Evolutionary conservation across 1,284 basidiomycete species (phyloP).

Genomic region (Paramarasmius palmivorus): DNA sequence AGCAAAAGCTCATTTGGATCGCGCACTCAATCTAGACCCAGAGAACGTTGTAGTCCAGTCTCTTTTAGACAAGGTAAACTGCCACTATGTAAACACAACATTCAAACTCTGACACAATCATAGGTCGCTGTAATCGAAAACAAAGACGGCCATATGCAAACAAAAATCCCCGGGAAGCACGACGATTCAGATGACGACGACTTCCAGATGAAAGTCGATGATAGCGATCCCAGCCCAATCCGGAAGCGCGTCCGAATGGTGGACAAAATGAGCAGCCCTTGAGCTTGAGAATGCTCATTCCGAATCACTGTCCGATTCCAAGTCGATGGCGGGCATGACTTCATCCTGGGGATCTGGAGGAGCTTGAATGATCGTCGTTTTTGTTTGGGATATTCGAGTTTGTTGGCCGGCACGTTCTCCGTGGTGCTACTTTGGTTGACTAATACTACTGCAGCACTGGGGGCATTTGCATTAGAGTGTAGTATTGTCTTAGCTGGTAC

Average conservation of each 20-base stretch:
- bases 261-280: not conserved
- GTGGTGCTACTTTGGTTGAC: too few species aligned
- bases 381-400: not conserved
- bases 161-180: not conserved
- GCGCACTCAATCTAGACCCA: slow-evolving; percentile 58
- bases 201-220: slow-evolving; percentile 25
- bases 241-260: slow-evolving; percentile 31
- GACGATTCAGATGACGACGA: slow-evolving; percentile 52
- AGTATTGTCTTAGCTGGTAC: too few species aligned
- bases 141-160: not conserved
- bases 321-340: slow-evolving; percentile 52
- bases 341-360: slow-evolving; percentile 46
- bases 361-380: slow-evolving; percentile 14
- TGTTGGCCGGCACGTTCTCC: not conserved
- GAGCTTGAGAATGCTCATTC: too few species aligned
- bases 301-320: slow-evolving; percentile 41
- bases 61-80: slow-evolving; percentile 53
- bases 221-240: slow-evolving; percentile 19
- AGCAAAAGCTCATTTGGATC: slow-evolving; percentile 65
- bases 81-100: not conserved
- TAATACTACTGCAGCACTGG: too few species aligned
- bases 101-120: slow-evolving; percentile 8
- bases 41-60: slow-evolving; percentile 52
- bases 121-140: slow-evolving; percentile 16
- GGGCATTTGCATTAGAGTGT: too few species aligned